These are phyloP conservation scores for Parsonsia alboflavescens DNA, from an alignment of 257 asterid species.

Conservation along the genomic window DNA sequence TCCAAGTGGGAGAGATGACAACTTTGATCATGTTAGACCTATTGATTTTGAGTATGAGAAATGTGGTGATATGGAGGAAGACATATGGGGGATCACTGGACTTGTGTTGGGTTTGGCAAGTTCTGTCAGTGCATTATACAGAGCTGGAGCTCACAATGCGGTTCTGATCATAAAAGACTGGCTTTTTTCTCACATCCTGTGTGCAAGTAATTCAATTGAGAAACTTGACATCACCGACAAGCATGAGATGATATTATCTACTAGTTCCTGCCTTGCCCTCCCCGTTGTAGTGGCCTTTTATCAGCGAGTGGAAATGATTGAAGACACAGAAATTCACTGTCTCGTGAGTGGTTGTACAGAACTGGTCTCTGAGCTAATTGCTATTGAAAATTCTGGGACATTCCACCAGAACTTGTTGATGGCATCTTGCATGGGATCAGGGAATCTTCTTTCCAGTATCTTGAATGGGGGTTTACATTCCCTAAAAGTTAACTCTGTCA, in stretches of 20 bases:
- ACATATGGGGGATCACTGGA: constrained; percentile 82
- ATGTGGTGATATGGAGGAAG: constrained; percentile 56
- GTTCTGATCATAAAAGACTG: constrained; percentile 55
- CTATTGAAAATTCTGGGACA: constrained; percentile 45
- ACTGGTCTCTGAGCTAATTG: constrained; percentile 53
- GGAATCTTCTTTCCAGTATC: constrained; percentile 58
- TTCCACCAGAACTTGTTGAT: constrained; percentile 65
- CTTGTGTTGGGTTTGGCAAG: constrained; percentile 76
- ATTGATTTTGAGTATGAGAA: constrained; percentile 32
- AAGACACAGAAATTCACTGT: constrained; percentile 49
- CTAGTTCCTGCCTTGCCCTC: constrained; percentile 77
- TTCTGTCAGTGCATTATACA: constrained; percentile 71
- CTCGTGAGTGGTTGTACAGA: constrained; percentile 46
- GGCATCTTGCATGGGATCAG: constrained; percentile 88
- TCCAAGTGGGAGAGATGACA: constrained; percentile 40
- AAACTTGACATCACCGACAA: constrained; percentile 23
- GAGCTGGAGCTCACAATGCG: constrained; percentile 66
- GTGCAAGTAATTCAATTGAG: constrained; percentile 27
- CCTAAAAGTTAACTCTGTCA: constrained; percentile 45
- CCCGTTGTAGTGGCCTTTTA: constrained; percentile 71
- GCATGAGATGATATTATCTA: constrained; percentile 37
- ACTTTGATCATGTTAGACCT: constrained; percentile 22
- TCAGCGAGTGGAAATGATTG: constrained; percentile 68
- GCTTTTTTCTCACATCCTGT: constrained; percentile 62
- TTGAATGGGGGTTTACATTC: constrained; percentile 54